Conservation (phyloP, 441 rosid genomes). For the Jatropha multifida region DNA sequence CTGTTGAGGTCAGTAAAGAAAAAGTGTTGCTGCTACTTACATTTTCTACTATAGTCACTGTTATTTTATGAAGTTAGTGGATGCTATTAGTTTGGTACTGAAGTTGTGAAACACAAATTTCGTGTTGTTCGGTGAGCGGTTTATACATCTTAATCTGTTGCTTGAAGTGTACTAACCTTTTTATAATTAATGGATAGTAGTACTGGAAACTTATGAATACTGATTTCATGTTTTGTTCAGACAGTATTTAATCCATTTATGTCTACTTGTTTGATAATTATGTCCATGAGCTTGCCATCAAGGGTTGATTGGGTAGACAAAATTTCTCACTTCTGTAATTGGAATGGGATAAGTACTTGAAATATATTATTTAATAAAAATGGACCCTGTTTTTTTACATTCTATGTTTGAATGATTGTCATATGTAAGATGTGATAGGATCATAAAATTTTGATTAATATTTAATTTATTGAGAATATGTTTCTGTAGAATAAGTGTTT, state of each 20-base stretch:
- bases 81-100: background rate
- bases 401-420: background rate
- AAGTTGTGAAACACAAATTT: background rate
- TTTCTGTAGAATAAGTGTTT: background rate
- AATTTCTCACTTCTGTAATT: background rate
- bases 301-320: background rate
- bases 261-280: background rate
- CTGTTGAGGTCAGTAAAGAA: constrained; percentile 74
- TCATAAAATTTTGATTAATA: background rate
- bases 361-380: too few relatives aligned
- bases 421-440: background rate
- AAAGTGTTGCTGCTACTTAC: background rate
- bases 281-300: background rate
- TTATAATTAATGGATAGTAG: background rate
- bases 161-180: background rate
- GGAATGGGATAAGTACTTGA: background rate
- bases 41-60: background rate
- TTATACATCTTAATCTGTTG: background rate
- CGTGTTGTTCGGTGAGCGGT: background rate
- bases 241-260: background rate
- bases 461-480: background rate
- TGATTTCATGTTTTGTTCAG: background rate
- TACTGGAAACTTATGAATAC: background rate
- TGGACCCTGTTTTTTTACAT: background rate
- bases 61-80: background rate